Evolutionary conservation across 106 monocot species (phyloP), one percentile per base, ranked within the genome.

Genomic region (Dioscorea alata): DNA sequence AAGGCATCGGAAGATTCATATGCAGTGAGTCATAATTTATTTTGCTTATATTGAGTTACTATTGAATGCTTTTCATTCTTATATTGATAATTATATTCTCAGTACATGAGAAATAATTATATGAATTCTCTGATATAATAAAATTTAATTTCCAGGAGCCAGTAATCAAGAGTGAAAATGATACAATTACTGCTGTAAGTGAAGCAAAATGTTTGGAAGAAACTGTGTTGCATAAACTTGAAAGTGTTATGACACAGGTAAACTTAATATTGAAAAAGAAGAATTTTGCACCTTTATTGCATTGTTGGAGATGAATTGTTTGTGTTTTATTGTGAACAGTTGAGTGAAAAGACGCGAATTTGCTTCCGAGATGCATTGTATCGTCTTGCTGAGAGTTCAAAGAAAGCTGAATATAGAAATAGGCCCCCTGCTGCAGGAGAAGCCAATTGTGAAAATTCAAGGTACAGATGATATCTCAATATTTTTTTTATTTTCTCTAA

Each of bases 231-330:
- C 48, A 75, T 21, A 79, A 82, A 49, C 82, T 86, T 59, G 72
- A 86, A 74, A 50, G 56, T 65, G 67, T 78, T 23, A 65, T 82
- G 71, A 15, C 61, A 13, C 78, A 78, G 78, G 86, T 86, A 79
- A 75, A 19, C 8, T 20, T 23, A 21, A 24, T 8, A 33, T 23
- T 17, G 65, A 69, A 0, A 34, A 33, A 17, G 12, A n/a, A 23
- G 23, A 9, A 10, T 21, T 35, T 54, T 15, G 6, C 13, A 6
- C 57, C 62, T 49, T 33, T 71, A 4, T 53, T 31, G 7, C 22
- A 14, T 17, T 14, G 19, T 71, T 19, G 13, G 7, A 23, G 12
- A 35, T 42, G 42, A 42, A 50, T 63, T 13, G 15, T 50, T 9
- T 60, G 25, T 15, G 19, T 6, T 25, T 58, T 35, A 20, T 32